phyloP scores from a whole-genome alignment of 2,329 filamentous ascomycete genomes.

The Microsporum audouinii region DNA sequence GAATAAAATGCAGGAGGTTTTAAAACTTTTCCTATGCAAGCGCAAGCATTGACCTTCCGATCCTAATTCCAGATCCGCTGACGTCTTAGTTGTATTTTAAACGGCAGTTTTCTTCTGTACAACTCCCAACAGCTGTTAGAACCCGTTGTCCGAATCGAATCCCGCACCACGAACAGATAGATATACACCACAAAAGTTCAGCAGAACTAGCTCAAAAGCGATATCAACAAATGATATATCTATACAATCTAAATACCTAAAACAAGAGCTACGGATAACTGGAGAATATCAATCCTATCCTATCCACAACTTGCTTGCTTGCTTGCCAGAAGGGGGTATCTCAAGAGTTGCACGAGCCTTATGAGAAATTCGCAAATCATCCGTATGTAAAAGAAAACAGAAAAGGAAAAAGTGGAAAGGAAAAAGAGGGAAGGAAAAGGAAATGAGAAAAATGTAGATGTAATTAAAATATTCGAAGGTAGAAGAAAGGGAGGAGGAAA shows the following conservation, averaged over 20 bases:
- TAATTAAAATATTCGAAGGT: neutral
- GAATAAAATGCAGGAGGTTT: neutral
- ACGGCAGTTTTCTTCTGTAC: neutral
- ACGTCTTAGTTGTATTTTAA: neutral
- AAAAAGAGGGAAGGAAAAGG: neutral
- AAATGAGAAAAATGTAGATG: neutral
- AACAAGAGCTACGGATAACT: neutral
- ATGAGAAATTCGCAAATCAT: slow-evolving; percentile 2
- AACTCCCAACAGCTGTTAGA: neutral
- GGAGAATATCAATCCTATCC: neutral
- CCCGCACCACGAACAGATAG: neutral
- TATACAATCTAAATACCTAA: neutral
- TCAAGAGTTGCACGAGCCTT: slow-evolving; percentile 4
- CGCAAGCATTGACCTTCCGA: neutral
- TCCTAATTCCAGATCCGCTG: neutral
- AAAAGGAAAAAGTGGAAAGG: neutral
- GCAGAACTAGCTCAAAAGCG: neutral
- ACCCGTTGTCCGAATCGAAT: neutral
- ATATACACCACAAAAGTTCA: neutral
- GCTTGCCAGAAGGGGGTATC: neutral
- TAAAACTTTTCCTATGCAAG: neutral
- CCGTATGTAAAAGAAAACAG: neutral
- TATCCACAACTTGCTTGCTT: neutral
- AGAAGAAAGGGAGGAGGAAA: neutral
- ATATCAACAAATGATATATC: neutral